Conservation (phyloP, 192 early-diverging fungal species). For the Coemansia sp. region DNA sequence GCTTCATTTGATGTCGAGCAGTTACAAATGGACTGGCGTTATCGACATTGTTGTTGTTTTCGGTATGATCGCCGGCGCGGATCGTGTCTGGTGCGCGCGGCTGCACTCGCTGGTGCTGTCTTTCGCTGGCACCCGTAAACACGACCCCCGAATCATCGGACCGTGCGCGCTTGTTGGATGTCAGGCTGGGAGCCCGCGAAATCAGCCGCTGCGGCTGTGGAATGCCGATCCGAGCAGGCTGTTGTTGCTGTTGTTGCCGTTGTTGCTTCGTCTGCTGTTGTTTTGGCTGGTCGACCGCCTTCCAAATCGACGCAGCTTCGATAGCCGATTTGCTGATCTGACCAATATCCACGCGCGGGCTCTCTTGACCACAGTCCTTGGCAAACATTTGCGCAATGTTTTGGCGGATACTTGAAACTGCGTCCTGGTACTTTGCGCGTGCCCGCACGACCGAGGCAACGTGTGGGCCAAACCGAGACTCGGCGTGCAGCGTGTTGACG, state of each 20-base stretch:
- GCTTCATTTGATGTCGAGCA: slow-evolving; percentile 30
- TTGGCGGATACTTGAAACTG: neutral
- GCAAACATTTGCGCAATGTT: neutral
- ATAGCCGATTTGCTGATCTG: neutral
- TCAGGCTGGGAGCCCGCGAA: neutral
- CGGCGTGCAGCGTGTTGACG: slow-evolving; percentile 8
- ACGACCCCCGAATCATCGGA: slow-evolving; percentile 12
- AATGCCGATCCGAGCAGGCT: neutral
- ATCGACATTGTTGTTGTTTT: too few species aligned
- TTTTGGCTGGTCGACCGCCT: too few species aligned
- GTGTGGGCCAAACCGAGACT: neutral
- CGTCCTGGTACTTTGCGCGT: slow-evolving; percentile 6
- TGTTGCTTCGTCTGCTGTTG: too few species aligned
- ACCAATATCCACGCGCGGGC: neutral
- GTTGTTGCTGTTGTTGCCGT: too few species aligned
- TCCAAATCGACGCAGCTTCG: neutral
- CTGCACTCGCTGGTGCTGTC: too few species aligned
- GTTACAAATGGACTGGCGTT: slow-evolving; percentile 30
- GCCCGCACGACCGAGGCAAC: neutral
- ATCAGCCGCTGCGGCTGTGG: neutral
- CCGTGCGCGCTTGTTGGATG: slow-evolving; percentile 15
- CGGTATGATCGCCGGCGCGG: too few species aligned
- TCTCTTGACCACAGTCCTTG: neutral
- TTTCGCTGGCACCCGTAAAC: too few species aligned
- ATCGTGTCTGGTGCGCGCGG: too few species aligned